Evolutionary conservation across 805 yeast species (phyloP), one percentile per base, ranked within the genome.

Genomic region (Ogataea paraovalis): DNA sequence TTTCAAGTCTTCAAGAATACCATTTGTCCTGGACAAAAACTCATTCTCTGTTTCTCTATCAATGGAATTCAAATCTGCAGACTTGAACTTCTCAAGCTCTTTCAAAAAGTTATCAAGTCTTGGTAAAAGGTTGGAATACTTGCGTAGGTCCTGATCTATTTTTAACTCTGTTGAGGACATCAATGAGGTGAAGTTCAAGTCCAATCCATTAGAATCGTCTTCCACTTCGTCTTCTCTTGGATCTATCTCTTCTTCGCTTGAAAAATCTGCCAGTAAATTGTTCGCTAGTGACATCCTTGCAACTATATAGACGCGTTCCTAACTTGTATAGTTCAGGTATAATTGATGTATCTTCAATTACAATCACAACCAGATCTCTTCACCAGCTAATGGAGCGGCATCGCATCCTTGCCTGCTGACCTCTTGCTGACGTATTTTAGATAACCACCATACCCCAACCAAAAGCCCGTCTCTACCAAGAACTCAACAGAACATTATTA

Each of bases 1-100:
- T 41, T 74, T 73, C 2, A 86, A 71, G 6, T 79, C 74, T 10
- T 74, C 73, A 0, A 82, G 68, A n/a, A 78, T 56, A 39, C 73
- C 78, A 61, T 84, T 85, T 7, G 83, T 74, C 13, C 65, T 63
- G 4, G 77, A 67, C 10, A 87, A 64, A 25, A 85, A 74, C n/a
- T 68, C 62, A 54, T 75, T 73, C 53, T 81, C 82, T 9, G 67
- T 68, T 22, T 59, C 65, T 32, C 63, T 64, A 40, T 62, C 70
- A 12, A 54, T 45, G 14, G 55, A 61, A 14, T 51, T 54, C 3
- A 21, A 41, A 3, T 64, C 66, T 12, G 66, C 41, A 9, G 64
- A 70, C 2, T 63, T 59, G 33, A 59, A 60, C 33, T 57, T 51
- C 1, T 52, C 55, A 32, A 66, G 57, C 20, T 64, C 54, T 34